phyloP scores from a whole-genome alignment of 228 moss, liverwort and hornwort genomes.

The Sphagnum fallax region DNA sequence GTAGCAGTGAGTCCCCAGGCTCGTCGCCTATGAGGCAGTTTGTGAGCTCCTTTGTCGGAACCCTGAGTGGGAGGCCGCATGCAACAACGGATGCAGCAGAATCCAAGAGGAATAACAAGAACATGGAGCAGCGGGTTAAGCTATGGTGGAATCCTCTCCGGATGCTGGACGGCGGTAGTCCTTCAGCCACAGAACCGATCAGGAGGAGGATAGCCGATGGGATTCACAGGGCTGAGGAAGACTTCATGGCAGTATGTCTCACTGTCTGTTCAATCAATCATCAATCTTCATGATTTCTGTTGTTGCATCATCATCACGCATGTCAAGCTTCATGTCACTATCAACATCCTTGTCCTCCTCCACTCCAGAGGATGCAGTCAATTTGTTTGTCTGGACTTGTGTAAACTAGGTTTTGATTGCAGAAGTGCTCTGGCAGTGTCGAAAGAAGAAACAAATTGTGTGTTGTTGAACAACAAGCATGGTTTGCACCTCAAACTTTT shows the following conservation, averaged over 20 bases:
- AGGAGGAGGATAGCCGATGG: slow-evolving; percentile 45
- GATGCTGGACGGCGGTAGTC: slow-evolving; percentile 33
- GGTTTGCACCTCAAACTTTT: not conserved
- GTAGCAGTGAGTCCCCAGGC: no score
- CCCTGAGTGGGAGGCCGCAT: slow-evolving; percentile 33
- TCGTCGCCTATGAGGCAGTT: not conserved
- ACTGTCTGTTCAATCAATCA: not conserved
- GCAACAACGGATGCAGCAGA: slow-evolving; percentile 12
- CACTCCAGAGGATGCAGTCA: not conserved
- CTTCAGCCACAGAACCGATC: slow-evolving; percentile 36
- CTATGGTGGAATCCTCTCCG: slow-evolving; percentile 41
- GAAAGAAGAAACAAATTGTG: not conserved
- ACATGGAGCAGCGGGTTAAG: slow-evolving; percentile 1
- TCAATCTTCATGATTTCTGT: no score
- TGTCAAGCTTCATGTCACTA: not conserved
- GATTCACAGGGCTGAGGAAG: slow-evolving; percentile 52
- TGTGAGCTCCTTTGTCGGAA: slow-evolving; percentile 17
- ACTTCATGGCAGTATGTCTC: slow-evolving; percentile 55
- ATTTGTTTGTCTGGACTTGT: not conserved
- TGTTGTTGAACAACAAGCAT: not conserved
- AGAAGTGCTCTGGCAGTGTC: not conserved
- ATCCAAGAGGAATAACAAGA: slow-evolving; percentile 15
- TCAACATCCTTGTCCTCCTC: not conserved
- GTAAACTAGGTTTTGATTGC: not conserved
- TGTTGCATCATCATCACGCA: no score